Conservation (phyloP, 2,329 filamentous ascomycete genomes). For the Trichoderma hamatum region DNA sequence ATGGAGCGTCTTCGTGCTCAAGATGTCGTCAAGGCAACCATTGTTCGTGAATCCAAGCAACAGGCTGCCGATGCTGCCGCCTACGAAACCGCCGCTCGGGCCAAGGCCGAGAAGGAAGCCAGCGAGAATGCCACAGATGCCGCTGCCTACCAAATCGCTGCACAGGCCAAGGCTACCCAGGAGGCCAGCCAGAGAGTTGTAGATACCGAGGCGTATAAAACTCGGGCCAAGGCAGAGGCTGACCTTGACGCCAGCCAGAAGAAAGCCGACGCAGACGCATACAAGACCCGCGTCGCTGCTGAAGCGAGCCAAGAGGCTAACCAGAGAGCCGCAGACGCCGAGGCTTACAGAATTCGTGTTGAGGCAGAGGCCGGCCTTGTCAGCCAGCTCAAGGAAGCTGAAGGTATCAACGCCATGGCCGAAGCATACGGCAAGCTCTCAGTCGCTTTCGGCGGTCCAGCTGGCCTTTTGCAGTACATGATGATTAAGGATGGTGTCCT, state of each 20-base stretch:
- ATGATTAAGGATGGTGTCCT: conserved; percentile 86
- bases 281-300: conserved; percentile 63
- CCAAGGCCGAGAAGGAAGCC: conserved; percentile 54
- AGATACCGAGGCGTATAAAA: conserved; percentile 51
- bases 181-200: conserved; percentile 58
- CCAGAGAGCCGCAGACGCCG: conserved; percentile 57
- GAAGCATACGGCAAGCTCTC: conserved; percentile 76
- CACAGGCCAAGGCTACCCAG: conserved; percentile 59
- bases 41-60: conserved; percentile 67
- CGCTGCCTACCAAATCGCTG: conserved; percentile 65
- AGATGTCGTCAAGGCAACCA: conserved; percentile 77
- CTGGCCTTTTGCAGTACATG: conserved; percentile 78
- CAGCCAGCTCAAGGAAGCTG: conserved; percentile 70
- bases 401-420: conserved; percentile 76
- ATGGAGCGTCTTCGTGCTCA: conserved; percentile 76
- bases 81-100: conserved; percentile 50
- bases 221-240: conserved; percentile 60
- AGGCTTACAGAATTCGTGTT: conserved; percentile 45
- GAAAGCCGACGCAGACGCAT: conserved; percentile 53
- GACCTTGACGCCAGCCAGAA: conserved; percentile 57
- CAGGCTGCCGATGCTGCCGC: conserved; percentile 69
- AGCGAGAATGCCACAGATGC: conserved; percentile 70
- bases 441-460: conserved; percentile 74
- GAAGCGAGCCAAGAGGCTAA: conserved; percentile 57
- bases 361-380: conserved; percentile 63